Conservation (phyloP, 2,329 filamentous ascomycete species). For the Aspergillus sp. region DNA sequence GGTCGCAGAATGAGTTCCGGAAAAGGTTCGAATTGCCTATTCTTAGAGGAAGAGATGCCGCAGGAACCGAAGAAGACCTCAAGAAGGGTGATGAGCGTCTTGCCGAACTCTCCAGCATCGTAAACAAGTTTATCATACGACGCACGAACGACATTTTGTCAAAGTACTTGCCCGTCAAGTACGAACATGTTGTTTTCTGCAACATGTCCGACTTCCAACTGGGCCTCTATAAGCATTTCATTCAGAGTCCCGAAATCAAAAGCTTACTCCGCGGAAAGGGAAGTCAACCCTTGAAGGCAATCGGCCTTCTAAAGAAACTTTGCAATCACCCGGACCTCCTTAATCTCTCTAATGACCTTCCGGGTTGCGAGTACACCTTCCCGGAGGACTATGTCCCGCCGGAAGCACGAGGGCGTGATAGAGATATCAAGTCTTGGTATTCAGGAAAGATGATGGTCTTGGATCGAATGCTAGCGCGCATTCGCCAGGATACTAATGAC, state of each 20-base stretch:
- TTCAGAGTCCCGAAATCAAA: slow-evolving; percentile 92
- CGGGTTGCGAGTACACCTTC: slow-evolving; percentile 78
- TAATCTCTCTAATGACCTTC: slow-evolving; percentile 77
- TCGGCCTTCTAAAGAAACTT: slow-evolving; percentile 94
- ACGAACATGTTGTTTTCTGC: slow-evolving; percentile 98
- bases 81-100: slow-evolving; percentile 82
- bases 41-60: slow-evolving; percentile 84
- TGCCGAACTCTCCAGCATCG: slow-evolving; percentile 74
- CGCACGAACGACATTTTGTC: slow-evolving; percentile 97
- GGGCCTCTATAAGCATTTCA: slow-evolving; percentile 94
- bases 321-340: slow-evolving; percentile 97
- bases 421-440: slow-evolving; percentile 93
- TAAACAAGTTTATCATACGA: slow-evolving; percentile 98
- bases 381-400: slow-evolving; percentile 88
- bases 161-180: slow-evolving; percentile 97
- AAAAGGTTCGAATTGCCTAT: slow-evolving; percentile 95
- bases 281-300: slow-evolving; percentile 93
- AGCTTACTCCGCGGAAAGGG: slow-evolving; percentile 89
- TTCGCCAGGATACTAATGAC: slow-evolving; percentile 94
- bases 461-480: slow-evolving; percentile 95
- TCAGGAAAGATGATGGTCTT: slow-evolving; percentile 98
- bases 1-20: slow-evolving; percentile 85
- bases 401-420: slow-evolving; percentile 81
- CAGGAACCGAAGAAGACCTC: slow-evolving; percentile 78
- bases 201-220: slow-evolving; percentile 90